Percentiles rank a stretch among this genome's conserved stretches.
Conservation (phyloP, 108 stramenopile species). For the Conticribra guillardii region DNA sequence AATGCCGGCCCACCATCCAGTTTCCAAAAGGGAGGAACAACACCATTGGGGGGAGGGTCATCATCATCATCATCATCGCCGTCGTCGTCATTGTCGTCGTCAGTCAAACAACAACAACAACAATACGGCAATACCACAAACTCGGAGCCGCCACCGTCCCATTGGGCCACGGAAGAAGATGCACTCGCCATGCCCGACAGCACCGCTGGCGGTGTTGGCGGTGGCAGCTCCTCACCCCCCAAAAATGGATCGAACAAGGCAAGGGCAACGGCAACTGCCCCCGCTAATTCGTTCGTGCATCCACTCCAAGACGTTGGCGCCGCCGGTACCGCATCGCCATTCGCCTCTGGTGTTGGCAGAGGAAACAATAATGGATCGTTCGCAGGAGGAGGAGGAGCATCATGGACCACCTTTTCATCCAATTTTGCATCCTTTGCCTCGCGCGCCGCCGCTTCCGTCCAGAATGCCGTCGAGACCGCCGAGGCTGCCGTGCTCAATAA, state of each 20-base stretch:
- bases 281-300: neutral
- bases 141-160: conserved; percentile 2
- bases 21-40: no score
- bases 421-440: conserved; percentile 62
- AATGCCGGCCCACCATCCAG: no score
- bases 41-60: no score
- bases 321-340: neutral
- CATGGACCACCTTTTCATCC: conserved; percentile 40
- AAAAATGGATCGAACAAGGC: no score
- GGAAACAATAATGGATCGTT: no score
- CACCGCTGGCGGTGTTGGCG: no score
- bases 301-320: conserved; percentile 7
- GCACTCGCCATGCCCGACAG: neutral
- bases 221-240: no score
- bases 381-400: neutral
- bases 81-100: neutral
- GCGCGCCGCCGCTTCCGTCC: conserved; percentile 54
- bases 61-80: neutral
- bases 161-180: conserved; percentile 20
- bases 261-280: no score
- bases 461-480: conserved; percentile 27
- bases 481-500: conserved; percentile 20
- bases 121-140: neutral
- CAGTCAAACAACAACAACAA: neutral
- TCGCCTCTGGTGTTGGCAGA: no score